phyloP scores from a whole-genome alignment of 1,139 yeast species.

The Lodderomyces beijingensis region DNA sequence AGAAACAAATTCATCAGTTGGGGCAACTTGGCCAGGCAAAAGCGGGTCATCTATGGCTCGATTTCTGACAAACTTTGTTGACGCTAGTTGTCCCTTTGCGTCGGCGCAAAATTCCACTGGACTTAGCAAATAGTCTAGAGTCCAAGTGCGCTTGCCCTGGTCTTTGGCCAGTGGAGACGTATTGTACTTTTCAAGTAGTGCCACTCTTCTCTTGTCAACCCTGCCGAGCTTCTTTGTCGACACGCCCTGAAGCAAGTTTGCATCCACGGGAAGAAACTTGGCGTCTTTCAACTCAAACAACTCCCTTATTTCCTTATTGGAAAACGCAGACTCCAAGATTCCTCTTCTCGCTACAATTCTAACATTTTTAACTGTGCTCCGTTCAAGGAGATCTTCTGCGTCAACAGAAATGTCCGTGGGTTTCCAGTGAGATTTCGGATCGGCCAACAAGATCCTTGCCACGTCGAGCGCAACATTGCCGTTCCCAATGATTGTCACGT shows the following conservation, averaged over 20 bases:
- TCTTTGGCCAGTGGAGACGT: constrained; percentile 8
- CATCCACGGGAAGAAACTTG: constrained; percentile 46
- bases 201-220: constrained; percentile 63
- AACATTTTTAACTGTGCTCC: constrained; percentile 57
- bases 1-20: constrained; percentile 35
- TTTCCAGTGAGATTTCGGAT: constrained; percentile 51
- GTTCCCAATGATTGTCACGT: constrained; percentile 85
- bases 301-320: constrained; percentile 90
- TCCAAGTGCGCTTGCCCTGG: constrained; percentile 42
- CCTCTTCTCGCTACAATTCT: constrained; percentile 85
- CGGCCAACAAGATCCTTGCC: constrained; percentile 70
- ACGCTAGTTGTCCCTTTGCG: constrained; percentile 32
- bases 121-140: constrained; percentile 61
- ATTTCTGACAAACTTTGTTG: constrained; percentile 50
- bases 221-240: constrained; percentile 49
- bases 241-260: constrained; percentile 36
- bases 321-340: constrained; percentile 75
- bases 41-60: constrained; percentile 32
- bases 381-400: constrained; percentile 52
- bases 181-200: constrained; percentile 55
- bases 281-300: constrained; percentile 61
- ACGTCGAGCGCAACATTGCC: constrained; percentile 98
- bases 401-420: constrained; percentile 68
- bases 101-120: constrained; percentile 54
- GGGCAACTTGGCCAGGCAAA: constrained; percentile 33